Evolutionary conservation across 495 filamentous ascomycete species (phyloP).

Genomic region (Extremus antarcticus): DNA sequence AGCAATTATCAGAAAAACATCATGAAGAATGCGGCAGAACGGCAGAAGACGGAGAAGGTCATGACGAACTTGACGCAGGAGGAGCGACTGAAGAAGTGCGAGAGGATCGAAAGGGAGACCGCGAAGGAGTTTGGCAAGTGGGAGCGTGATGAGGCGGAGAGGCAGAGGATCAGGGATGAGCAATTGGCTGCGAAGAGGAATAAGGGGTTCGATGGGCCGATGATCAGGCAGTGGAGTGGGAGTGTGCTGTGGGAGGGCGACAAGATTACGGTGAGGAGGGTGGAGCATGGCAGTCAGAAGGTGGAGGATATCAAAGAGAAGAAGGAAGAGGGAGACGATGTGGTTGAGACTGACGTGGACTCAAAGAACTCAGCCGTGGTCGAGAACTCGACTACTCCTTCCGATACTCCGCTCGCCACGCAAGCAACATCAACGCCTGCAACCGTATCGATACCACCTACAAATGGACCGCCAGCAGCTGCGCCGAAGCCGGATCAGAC

Average conservation of each 20-base stretch:
- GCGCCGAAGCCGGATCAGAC: not conserved
- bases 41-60: constrained; percentile 61
- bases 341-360: not conserved
- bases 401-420: not conserved
- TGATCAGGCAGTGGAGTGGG: constrained; percentile 90
- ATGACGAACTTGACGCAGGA: constrained; percentile 70
- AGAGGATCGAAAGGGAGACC: constrained; percentile 69
- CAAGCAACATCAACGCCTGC: not conserved
- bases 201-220: constrained; percentile 74
- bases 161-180: constrained; percentile 55
- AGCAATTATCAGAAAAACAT: constrained; percentile 65
- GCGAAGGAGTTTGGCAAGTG: constrained; percentile 80
- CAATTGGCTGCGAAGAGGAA: constrained; percentile 71
- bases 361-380: not conserved
- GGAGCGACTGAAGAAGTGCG: constrained; percentile 77
- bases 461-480: not conserved
- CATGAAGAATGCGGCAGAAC: constrained; percentile 80
- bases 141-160: constrained; percentile 75
- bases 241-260: constrained; percentile 66
- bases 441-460: not conserved
- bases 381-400: not conserved
- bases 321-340: not conserved
- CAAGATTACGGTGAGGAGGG: constrained; percentile 48
- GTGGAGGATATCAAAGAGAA: constrained; percentile 51
- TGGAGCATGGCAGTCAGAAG: constrained; percentile 43